These are phyloP conservation scores for Termitomyces sp. DNA, from an alignment of 768 basidiomycete species.

Conservation along the genomic window DNA sequence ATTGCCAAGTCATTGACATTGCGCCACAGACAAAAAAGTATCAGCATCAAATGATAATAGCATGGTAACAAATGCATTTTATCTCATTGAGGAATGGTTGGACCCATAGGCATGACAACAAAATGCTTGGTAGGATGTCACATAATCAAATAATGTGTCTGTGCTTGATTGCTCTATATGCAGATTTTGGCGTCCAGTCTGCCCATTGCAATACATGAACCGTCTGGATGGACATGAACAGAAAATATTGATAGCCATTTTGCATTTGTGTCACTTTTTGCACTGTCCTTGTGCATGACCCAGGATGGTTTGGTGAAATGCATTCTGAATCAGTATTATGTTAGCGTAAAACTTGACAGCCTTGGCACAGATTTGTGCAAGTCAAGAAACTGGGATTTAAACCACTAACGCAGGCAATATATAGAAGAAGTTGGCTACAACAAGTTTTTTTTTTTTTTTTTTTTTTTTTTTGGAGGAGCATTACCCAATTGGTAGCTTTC, in stretches of 20 bases:
- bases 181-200: constrained; percentile 94
- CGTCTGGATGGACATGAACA: constrained; percentile 92
- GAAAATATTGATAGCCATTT: constrained; percentile 88
- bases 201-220: constrained; percentile 92
- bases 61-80: too few species aligned
- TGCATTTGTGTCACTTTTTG: constrained; percentile 53
- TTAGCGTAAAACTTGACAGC: background rate
- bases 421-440: background rate
- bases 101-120: too few species aligned
- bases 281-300: constrained; percentile 76
- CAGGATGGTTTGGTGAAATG: constrained; percentile 87
- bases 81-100: too few species aligned
- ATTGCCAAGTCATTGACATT: too few species aligned
- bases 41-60: too few species aligned
- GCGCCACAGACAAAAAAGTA: too few species aligned
- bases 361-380: background rate
- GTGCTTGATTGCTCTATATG: constrained; percentile 98
- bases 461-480: too few species aligned
- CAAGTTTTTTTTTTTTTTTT: background rate
- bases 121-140: too few species aligned
- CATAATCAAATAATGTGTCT: too few species aligned
- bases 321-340: constrained; percentile 35
- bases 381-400: background rate
- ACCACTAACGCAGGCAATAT: background rate
- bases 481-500: background rate